Base-by-base conservation (phyloP, 345 rosid genomes). In the Brassica juncea region DNA sequence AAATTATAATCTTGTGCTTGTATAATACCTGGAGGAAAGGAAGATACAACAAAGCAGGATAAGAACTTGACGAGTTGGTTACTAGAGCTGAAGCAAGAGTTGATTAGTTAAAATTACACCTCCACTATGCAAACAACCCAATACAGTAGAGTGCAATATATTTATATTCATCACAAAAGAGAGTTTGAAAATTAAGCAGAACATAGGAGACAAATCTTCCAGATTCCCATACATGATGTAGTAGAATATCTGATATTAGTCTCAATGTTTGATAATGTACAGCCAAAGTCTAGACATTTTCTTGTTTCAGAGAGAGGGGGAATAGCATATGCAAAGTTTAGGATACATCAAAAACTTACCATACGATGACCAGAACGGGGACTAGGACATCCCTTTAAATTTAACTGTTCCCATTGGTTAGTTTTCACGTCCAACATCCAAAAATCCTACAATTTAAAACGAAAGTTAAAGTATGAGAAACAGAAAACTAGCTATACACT, bases 291-390 rank as follows among this genome's bases (percentile, higher is more conserved):
- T 42, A 42, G 14, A 42, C 3, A 42, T 47, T 47, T 16, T 47
- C 16, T 1, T 14, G 55, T 12, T 14, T 47, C 16, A 47, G 1
- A 1, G 15, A 47, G 55, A 47, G 16, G 16, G 6, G 55, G 16
- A 14, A 47, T 52, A 49, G 21, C 37, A 10, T 25, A 71, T 52
- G 19, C 15, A 37, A 71, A 64, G 44, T 55, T 42, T 30, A 72
- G 27, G 30, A 9, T 28, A 9, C 16, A 34, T 70, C n/a, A 12
- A 32, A 27, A 39, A 83, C 84, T 64, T 82, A 92, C 99, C 99
- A 94, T 92, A 71, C 99, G 93, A 84, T 94, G 99, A 84, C 99
- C 99, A 39, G 97, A 94, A 31, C 97, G 92, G 52, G 99, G 91
- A 73, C 90, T 90, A 16, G 99, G 97, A 83, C 92, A 87, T 25